A percentile compares a stretch with the other conserved stretches of the same genome.
phyloP scores from a whole-genome alignment of 73 alveolate species.

The Breviolum minutum region DNA sequence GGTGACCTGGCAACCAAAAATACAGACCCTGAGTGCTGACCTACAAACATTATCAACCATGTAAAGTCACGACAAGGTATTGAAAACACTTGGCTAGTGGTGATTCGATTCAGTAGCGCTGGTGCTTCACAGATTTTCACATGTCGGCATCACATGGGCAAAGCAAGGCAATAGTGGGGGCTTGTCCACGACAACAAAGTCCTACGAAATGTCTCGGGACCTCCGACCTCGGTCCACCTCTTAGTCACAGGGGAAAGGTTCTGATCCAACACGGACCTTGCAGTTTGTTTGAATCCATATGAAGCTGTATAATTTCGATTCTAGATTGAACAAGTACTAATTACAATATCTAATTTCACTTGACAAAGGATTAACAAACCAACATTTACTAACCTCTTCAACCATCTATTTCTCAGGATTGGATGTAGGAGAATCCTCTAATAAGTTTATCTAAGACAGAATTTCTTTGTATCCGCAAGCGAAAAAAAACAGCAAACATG shows the following conservation, averaged over 20 bases:
- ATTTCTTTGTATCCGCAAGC: too few species aligned
- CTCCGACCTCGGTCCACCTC: too few species aligned
- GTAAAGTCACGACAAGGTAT: too few species aligned
- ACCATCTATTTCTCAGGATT: neutral
- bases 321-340: too few species aligned
- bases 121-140: neutral
- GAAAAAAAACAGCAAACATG: neutral
- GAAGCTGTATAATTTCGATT: too few species aligned
- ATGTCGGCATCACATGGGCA: conserved; percentile 37
- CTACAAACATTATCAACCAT: too few species aligned
- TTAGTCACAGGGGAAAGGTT: too few species aligned
- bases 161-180: conserved; percentile 89
- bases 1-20: conserved; percentile 51
- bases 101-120: neutral
- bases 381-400: neutral
- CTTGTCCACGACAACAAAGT: conserved; percentile 94
- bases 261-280: too few species aligned
- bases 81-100: neutral
- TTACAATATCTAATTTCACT: too few species aligned
- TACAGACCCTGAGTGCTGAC: neutral
- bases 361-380: neutral
- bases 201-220: neutral
- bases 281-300: too few species aligned
- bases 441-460: too few species aligned
- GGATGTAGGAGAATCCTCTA: neutral